Evolutionary conservation across 2,329 filamentous ascomycete species (phyloP).

Genomic region (Fusarium pseudonygamai): DNA sequence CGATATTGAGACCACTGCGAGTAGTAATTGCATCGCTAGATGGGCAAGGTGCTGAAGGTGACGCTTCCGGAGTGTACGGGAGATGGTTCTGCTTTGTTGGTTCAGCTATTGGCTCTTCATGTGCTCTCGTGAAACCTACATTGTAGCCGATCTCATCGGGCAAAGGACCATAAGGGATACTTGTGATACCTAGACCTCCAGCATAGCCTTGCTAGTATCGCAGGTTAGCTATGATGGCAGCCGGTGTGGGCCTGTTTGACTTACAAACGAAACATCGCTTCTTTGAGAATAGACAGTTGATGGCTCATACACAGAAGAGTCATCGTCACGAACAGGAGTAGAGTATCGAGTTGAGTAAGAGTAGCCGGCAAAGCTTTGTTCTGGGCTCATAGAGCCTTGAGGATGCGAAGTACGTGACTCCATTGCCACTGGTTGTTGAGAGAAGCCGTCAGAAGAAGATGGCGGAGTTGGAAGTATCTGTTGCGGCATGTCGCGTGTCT

Average conservation of each 20-base stretch:
- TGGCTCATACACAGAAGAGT: slow-evolving; percentile 29
- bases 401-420: slow-evolving; percentile 26
- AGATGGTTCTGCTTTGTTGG: slow-evolving; percentile 19
- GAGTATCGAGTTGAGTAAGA: slow-evolving; percentile 25
- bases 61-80: slow-evolving; percentile 59
- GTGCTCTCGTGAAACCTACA: slow-evolving; percentile 16
- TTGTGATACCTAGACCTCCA: slow-evolving; percentile 8
- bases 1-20: slow-evolving; percentile 49
- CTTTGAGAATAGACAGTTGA: slow-evolving; percentile 31
- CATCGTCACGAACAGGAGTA: slow-evolving; percentile 34
- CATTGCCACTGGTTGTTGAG: slow-evolving; percentile 20
- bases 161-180: slow-evolving; percentile 31
- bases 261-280: slow-evolving; percentile 30
- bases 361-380: slow-evolving; percentile 15
- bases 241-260: not conserved
- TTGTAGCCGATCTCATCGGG: slow-evolving; percentile 35
- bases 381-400: slow-evolving; percentile 9
- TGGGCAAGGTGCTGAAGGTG: slow-evolving; percentile 53
- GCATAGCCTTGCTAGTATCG: slow-evolving; percentile 20
- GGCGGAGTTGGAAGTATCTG: slow-evolving; percentile 57
- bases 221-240: not conserved
- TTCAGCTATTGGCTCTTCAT: not conserved
- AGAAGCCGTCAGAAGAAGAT: slow-evolving; percentile 46
- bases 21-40: slow-evolving; percentile 46
- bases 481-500: slow-evolving; percentile 48